phyloP scores from a whole-genome alignment of 345 rosid species.

The Trapa incisa region DNA sequence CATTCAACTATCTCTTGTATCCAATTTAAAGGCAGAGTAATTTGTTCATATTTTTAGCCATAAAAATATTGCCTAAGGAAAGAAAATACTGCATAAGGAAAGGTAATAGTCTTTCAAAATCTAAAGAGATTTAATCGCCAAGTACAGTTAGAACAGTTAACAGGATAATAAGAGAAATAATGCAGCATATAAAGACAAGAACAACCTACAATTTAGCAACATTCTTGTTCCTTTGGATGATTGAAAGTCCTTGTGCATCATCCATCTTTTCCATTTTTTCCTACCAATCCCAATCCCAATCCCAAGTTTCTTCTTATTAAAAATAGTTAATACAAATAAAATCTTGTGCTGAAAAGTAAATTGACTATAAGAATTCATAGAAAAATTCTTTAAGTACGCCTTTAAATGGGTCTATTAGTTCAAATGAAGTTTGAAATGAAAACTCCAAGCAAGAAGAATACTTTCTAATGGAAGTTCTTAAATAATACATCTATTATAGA shows the following conservation, averaged over 20 bases:
- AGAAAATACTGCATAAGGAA: background rate
- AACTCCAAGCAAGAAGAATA: background rate
- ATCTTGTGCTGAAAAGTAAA: background rate
- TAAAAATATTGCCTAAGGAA: background rate
- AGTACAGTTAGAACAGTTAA: background rate
- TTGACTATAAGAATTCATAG: background rate
- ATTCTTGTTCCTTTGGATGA: conserved; percentile 59
- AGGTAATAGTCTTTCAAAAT: background rate
- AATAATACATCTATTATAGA: background rate
- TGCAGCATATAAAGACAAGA: conserved; percentile 20
- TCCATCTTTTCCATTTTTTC: conserved; percentile 84
- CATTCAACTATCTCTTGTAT: background rate
- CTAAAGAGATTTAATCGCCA: background rate
- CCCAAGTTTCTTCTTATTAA: conserved; percentile 25
- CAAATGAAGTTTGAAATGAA: background rate
- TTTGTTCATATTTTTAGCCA: background rate
- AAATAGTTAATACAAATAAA: conserved; percentile 3
- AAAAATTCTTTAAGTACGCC: background rate
- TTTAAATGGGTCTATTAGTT: background rate
- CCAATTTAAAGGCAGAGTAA: background rate
- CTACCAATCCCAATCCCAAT: conserved; percentile 71
- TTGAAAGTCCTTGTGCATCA: conserved; percentile 65
- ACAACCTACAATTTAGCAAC: conserved; percentile 66
- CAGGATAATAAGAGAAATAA: conserved; percentile 6
- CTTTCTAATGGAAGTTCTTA: background rate